These are phyloP conservation scores for Fusarium mangiferae DNA, from an alignment of 2,329 filamentous ascomycete genomes.

Conservation along the genomic window DNA sequence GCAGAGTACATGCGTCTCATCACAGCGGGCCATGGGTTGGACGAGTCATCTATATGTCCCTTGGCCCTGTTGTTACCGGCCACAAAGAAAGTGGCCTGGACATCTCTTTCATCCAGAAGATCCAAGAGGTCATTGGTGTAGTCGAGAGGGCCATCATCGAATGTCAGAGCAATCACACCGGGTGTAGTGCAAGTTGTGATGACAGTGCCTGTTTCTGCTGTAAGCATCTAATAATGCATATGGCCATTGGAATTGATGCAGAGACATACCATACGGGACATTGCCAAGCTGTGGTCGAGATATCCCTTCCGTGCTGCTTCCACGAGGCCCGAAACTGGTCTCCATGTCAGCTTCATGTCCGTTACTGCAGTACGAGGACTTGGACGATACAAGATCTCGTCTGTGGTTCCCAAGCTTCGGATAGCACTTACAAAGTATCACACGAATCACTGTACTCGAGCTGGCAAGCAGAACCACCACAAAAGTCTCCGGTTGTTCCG, in stretches of 20 bases:
- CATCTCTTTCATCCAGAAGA: conserved; percentile 44
- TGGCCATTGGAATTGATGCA: not conserved
- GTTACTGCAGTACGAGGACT: not conserved
- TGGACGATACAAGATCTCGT: not conserved
- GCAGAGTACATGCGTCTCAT: conserved; percentile 54
- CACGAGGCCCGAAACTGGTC: conserved; percentile 47
- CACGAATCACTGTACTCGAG: conserved; percentile 53
- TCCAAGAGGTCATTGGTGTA: conserved; percentile 57
- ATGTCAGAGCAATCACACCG: conserved; percentile 56
- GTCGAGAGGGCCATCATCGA: conserved; percentile 58
- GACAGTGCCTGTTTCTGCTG: conserved; percentile 41
- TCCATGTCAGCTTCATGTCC: conserved; percentile 18
- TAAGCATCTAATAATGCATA: conserved; percentile 30
- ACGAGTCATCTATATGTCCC: conserved; percentile 53
- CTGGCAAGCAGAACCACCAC: conserved; percentile 52
- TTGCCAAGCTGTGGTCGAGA: conserved; percentile 47
- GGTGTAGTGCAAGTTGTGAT: conserved; percentile 51
- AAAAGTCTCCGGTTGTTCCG: conserved; percentile 50
- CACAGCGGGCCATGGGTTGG: conserved; percentile 49
- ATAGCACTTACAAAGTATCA: conserved; percentile 53
- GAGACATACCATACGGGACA: conserved; percentile 52
- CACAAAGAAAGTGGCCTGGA: conserved; percentile 56
- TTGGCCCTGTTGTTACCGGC: conserved; percentile 55
- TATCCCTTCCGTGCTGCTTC: conserved; percentile 46
- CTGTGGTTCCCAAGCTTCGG: not conserved